These are phyloP conservation scores for Chiua virens DNA, from an alignment of 768 basidiomycete species.

Conservation along the genomic window DNA sequence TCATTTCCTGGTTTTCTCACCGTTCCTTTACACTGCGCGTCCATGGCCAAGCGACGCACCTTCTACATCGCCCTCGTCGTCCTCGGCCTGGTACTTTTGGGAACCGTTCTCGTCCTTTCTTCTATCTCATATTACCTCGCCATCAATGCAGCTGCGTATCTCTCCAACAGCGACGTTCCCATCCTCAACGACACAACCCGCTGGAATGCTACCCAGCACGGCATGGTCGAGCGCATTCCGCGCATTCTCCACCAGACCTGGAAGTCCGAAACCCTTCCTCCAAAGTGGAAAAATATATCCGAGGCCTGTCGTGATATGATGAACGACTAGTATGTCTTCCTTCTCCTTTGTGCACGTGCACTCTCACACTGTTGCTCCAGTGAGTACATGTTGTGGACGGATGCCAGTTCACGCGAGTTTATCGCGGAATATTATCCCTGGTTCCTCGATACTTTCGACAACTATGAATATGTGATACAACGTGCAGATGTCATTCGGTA, in stretches of 20 bases:
- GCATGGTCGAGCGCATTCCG: conserved; percentile 74
- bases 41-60: conserved; percentile 46
- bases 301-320: conserved; percentile 87
- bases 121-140: conserved; percentile 88
- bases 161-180: conserved; percentile 76
- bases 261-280: conserved; percentile 87
- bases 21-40: neutral
- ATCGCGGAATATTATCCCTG: conserved; percentile 85
- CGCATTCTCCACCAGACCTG: conserved; percentile 98
- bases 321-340: conserved; percentile 85
- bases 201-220: conserved; percentile 64
- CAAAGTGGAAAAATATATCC: conserved; percentile 77
- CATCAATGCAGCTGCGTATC: conserved; percentile 75
- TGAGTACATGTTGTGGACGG: conserved; percentile 98
- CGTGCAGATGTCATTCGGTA: conserved; percentile 98
- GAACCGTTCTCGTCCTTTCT: conserved; percentile 89
- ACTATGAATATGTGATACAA: conserved; percentile 88
- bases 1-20: conserved; percentile 1
- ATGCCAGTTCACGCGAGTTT: conserved; percentile 85
- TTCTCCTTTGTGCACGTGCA: conserved; percentile 6
- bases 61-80: conserved; percentile 50
- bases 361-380: conserved; percentile 40
- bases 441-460: conserved; percentile 93
- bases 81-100: conserved; percentile 77
- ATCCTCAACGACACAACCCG: conserved; percentile 51